Conservation (phyloP, 768 basidiomycete genomes). For the Trametes cinnabarina region DNA sequence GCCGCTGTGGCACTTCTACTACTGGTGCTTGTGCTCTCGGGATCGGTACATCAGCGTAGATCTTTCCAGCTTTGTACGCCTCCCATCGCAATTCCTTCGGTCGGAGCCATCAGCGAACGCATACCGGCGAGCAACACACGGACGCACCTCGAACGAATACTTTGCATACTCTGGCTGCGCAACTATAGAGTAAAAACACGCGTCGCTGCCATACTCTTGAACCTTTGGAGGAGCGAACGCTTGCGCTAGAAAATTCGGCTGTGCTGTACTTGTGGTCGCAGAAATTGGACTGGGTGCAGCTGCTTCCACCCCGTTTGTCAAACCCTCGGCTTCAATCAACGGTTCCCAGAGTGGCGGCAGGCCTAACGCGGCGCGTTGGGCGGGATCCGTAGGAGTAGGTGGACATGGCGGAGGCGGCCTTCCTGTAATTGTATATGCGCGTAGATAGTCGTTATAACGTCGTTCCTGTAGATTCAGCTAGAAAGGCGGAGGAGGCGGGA, state of each 20-base stretch:
- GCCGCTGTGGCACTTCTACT: background rate
- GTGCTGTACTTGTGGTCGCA: background rate
- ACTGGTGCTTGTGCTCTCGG: too few species aligned
- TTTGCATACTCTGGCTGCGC: slow-evolving; percentile 19
- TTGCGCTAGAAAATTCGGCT: slow-evolving; percentile 6
- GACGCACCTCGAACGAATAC: slow-evolving; percentile 30
- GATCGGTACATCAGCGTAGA: slow-evolving; percentile 2
- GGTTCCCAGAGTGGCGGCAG: slow-evolving; percentile 56
- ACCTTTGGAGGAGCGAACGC: background rate
- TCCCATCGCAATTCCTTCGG: slow-evolving; percentile 15
- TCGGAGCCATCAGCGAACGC: background rate
- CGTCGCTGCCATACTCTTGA: background rate
- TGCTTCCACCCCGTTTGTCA: slow-evolving; percentile 8
- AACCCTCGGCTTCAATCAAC: slow-evolving; percentile 9
- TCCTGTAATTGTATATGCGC: slow-evolving; percentile 45
- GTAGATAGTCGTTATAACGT: slow-evolving; percentile 53
- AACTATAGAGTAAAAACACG: slow-evolving; percentile 19
- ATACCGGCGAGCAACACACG: too few species aligned
- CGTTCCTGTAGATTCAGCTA: slow-evolving; percentile 43
- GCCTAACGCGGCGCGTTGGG: slow-evolving; percentile 43
- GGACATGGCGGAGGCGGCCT: slow-evolving; percentile 49
- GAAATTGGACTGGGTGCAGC: background rate
- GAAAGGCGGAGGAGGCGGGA: background rate
- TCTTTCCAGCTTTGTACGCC: slow-evolving; percentile 18
- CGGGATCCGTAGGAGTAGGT: slow-evolving; percentile 42